Conservation (phyloP, 345 rosid genomes). For the Cardamine chenopodiifolia region DNA sequence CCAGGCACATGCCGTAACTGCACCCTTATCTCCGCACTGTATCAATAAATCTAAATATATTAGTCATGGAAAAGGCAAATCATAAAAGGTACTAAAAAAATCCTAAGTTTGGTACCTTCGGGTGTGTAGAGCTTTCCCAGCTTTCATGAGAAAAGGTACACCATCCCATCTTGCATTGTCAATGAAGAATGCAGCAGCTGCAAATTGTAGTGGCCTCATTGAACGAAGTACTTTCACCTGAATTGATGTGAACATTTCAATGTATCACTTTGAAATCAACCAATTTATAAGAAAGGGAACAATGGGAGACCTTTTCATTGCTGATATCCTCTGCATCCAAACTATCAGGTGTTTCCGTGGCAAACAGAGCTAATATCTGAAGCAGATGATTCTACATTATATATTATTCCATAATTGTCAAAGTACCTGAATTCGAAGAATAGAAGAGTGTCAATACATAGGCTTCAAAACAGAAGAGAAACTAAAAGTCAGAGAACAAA, state of each 20-base stretch:
- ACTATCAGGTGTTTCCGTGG: conserved; percentile 99
- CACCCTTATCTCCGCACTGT: conserved; percentile 95
- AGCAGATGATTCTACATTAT: conserved; percentile 99
- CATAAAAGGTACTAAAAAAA: neutral
- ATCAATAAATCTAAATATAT: neutral
- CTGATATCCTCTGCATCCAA: conserved; percentile 97
- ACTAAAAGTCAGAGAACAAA: neutral
- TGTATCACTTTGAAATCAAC: neutral
- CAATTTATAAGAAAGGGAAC: neutral
- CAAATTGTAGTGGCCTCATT: conserved; percentile 89
- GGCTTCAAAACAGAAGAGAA: conserved; percentile 2
- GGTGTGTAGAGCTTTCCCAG: conserved; percentile 88
- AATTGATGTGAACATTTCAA: conserved; percentile 7
- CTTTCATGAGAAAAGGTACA: conserved; percentile 96
- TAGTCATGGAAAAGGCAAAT: neutral
- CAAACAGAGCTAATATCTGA: conserved; percentile 93
- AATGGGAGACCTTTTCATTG: conserved; percentile 75
- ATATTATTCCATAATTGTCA: conserved; percentile 89
- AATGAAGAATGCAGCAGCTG: conserved; percentile 95
- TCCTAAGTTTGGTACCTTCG: conserved; percentile 47
- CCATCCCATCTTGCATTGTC: conserved; percentile 99
- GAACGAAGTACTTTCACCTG: conserved; percentile 96
- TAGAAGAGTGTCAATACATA: conserved; percentile 4
- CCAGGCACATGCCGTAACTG: conserved; percentile 97
- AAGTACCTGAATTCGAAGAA: conserved; percentile 64